Conservation (phyloP, 202 grass and related monocot genomes). For the Panicum hallii region DNA sequence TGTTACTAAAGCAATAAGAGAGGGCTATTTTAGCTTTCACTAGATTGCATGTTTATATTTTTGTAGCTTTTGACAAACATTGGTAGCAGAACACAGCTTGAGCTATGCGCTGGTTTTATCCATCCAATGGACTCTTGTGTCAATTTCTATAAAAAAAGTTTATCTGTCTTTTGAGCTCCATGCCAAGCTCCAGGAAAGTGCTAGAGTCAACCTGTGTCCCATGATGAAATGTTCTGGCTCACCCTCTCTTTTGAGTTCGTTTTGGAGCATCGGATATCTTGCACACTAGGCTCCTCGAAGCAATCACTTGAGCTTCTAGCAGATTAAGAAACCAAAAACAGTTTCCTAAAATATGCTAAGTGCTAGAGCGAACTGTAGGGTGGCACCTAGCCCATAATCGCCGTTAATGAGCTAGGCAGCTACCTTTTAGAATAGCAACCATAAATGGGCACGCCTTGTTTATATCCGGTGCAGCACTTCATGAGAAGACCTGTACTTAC, state of each 20-base stretch:
- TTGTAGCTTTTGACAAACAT: neutral
- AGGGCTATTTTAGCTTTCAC: neutral
- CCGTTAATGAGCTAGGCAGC: neutral
- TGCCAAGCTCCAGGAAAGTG: neutral
- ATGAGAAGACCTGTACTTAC: conserved; percentile 8
- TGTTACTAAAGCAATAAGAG: neutral
- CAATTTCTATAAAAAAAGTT: neutral
- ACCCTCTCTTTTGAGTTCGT: conserved; percentile 14
- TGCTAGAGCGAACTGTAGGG: neutral
- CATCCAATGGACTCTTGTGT: conserved; percentile 15
- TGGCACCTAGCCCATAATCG: neutral
- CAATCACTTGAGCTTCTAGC: conserved; percentile 1
- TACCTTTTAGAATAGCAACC: neutral
- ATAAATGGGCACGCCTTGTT: conserved; percentile 12
- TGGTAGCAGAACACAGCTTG: neutral
- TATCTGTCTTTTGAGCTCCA: neutral
- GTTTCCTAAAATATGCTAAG: neutral
- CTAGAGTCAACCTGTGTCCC: neutral
- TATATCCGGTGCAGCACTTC: conserved; percentile 4
- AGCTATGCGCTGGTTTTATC: conserved; percentile 13
- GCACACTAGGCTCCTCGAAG: conserved; percentile 1
- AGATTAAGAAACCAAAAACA: conserved; percentile 28
- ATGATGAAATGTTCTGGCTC: conserved; percentile 4
- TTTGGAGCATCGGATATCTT: conserved; percentile 9
- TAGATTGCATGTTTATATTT: neutral